These are phyloP conservation scores for Mycena epipterygia DNA, from an alignment of 768 basidiomycete species.

Conservation along the genomic window DNA sequence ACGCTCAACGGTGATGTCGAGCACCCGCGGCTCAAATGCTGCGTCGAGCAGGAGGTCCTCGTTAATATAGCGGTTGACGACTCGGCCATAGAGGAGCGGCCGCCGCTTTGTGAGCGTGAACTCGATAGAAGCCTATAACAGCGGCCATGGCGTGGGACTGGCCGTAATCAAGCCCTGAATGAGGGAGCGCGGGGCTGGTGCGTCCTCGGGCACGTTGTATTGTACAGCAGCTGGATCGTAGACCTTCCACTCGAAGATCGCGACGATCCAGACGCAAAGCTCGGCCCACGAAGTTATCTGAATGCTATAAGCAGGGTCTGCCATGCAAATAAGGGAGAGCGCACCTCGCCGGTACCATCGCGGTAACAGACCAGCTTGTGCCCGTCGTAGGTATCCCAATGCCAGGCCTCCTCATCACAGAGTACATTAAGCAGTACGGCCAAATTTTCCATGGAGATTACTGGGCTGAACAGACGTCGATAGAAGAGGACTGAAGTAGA, in stretches of 20 bases:
- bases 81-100: not conserved
- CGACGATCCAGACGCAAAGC: conserved; percentile 13
- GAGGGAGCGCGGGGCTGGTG: not conserved
- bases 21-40: conserved; percentile 12
- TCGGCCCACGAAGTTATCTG: conserved; percentile 17
- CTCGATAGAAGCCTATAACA: conserved; percentile 7
- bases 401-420: conserved; percentile 16
- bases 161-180: not conserved
- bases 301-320: not conserved
- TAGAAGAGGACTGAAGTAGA: too few species aligned
- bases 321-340: not conserved
- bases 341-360: conserved; percentile 24
- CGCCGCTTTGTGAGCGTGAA: conserved; percentile 16
- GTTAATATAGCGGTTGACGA: not conserved
- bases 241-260: conserved; percentile 22
- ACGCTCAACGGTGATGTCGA: conserved; percentile 10
- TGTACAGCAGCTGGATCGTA: conserved; percentile 10
- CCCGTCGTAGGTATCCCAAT: conserved; percentile 8
- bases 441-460: not conserved
- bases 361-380: conserved; percentile 13
- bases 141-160: not conserved
- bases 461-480: not conserved
- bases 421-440: not conserved
- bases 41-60: conserved; percentile 16
- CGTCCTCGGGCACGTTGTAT: not conserved